Evolutionary conservation across 495 filamentous ascomycete genomes (phyloP), one percentile per base, ranked within the genome.

Genomic region (Aspergillus nidulans): DNA sequence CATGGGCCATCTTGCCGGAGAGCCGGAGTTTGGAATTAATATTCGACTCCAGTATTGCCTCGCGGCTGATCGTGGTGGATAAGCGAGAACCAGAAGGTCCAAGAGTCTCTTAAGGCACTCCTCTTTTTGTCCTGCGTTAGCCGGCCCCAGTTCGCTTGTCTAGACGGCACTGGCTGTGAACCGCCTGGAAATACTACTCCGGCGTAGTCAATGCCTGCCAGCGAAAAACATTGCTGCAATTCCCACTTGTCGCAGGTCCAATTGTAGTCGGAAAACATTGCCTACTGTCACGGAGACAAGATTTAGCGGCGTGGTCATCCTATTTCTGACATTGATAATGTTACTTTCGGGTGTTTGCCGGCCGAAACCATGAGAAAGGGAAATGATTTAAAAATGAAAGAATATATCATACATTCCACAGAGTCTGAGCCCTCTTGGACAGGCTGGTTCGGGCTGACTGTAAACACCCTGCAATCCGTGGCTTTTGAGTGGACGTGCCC

Each of bases 111-210:
- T 13, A 6, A 25, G 26, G 19, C 18, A 3, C 20, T 12, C 38
- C 28, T 39, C 30, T 18, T 50, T n/a, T n/a, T 40, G 13, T 49
- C 53, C 43, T 39, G 52, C 38, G 34, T 55, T 39, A 54, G 39
- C 26, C 42, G 52, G 49, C 55, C 57, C 21, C n/a, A 23, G 38
- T 55, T 53, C 43, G 52, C 46, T 63, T 56, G 59, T 61, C 55
- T 23, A 30, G 32, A 30, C 19, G 41, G 21, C 36, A n/a, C 36
- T 18, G 36, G 36, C 24, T 40, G 18, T 18, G 13, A 36, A 43
- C 30, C 23, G 50, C 49, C 32, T 53, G 49, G 43, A 46, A 44
- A 53, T 49, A 34, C 43, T 39, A 34, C 48, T 45, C 41, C 43
- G 38, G 41, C 19, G 46, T 38, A 21, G 7, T 20, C 44, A 18